Base-by-base conservation (phyloP, 352 stramenopile genomes). In the Aphanomyces astaci region DNA sequence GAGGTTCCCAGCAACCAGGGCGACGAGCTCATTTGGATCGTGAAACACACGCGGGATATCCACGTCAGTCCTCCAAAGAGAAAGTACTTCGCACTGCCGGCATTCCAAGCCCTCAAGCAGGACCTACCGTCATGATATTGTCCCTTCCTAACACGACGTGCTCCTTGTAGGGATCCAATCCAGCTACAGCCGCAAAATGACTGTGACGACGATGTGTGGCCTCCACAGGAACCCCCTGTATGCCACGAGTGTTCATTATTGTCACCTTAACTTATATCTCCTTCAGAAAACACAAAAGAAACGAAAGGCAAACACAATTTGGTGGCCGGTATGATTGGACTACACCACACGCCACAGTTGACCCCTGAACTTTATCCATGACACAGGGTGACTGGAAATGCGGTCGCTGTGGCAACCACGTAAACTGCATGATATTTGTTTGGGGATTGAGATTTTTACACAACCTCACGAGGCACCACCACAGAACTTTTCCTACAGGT, bases 401-500 rank as follows among this genome's bases (percentile, higher is more conserved):
- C 62, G 40, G 40, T 51, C 49, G 49, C 28, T 68, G 62, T 28
- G 62, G 62, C 30, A 68, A 68, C 27, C 62, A 68, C 51, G 62
- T 68, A 68, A 40, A 17, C 4, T 24, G 10, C 24, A 56, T n/a
- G n/a, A n/a, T n/a, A n/a, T n/a, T n/a, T n/a, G n/a, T n/a, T n/a
- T n/a, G n/a, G n/a, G n/a, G n/a, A n/a, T n/a, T n/a, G n/a, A n/a
- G n/a, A n/a, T n/a, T n/a, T n/a, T n/a, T n/a, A n/a, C n/a, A n/a
- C n/a, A n/a, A n/a, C n/a, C n/a, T n/a, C n/a, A n/a, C n/a, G n/a
- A n/a, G n/a, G n/a, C n/a, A n/a, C n/a, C n/a, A n/a, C n/a, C n/a
- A n/a, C 25, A 68, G 62, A 67, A 67, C 48, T 67, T 67, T 22
- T 67, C 60, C 3, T 67, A 67, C 19, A 30, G 56, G 56, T 64